Conservation (phyloP, 148 eudicot species). For the Beta vulgaris region DNA sequence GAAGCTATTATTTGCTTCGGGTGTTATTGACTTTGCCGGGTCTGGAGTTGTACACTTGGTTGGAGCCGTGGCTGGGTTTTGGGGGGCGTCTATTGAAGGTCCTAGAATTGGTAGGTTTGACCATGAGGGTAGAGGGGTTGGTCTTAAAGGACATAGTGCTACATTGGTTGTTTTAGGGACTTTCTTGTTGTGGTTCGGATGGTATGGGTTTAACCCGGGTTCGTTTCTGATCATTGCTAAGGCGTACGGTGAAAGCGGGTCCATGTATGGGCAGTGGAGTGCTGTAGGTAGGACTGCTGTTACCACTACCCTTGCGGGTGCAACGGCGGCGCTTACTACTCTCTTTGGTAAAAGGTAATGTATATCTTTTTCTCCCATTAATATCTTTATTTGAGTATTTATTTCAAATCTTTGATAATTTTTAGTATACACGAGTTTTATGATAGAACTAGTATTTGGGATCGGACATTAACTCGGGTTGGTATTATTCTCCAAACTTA, state of each 20-base stretch:
- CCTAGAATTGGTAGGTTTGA: slow-evolving; percentile 54
- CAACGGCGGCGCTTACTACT: slow-evolving; percentile 48
- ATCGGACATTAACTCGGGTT: too few species aligned
- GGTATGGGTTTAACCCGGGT: slow-evolving; percentile 46
- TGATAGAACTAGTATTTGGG: too few species aligned
- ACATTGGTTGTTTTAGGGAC: slow-evolving; percentile 42
- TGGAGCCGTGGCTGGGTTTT: slow-evolving; percentile 47
- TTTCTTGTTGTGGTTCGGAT: slow-evolving; percentile 40
- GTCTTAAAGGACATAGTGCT: slow-evolving; percentile 35
- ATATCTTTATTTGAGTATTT: too few species aligned
- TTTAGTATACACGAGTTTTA: too few species aligned
- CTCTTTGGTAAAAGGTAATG: slow-evolving; percentile 34
- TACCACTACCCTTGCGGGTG: slow-evolving; percentile 48
- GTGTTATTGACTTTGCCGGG: slow-evolving; percentile 47
- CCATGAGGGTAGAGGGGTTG: slow-evolving; percentile 23
- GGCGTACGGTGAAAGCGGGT: slow-evolving; percentile 31
- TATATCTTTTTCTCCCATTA: too few species aligned
- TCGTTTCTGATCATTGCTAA: slow-evolving; percentile 41
- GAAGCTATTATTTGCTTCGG: slow-evolving; percentile 33
- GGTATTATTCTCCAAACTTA: too few species aligned
- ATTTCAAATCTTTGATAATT: too few species aligned
- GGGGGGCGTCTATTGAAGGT: slow-evolving; percentile 51
- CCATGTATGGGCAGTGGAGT: slow-evolving; percentile 52
- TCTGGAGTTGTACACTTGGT: slow-evolving; percentile 47
- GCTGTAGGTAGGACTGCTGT: slow-evolving; percentile 46